Evolutionary conservation across 2,329 filamentous ascomycete species (phyloP).

Genomic region (Colletotrichum sojae): DNA sequence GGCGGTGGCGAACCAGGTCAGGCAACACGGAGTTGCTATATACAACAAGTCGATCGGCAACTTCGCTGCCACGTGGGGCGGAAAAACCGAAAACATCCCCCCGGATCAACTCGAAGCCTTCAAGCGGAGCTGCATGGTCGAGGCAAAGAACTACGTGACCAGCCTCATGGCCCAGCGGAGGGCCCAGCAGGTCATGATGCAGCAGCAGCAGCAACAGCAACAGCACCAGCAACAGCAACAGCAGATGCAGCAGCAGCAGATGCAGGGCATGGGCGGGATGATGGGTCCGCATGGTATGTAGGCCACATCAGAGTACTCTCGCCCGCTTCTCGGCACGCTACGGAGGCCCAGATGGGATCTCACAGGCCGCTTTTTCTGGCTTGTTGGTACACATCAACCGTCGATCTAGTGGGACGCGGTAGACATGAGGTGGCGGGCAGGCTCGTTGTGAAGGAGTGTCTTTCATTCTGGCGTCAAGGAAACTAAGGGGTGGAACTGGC

Average conservation of each 20-base stretch:
- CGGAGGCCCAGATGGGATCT: too few relatives aligned
- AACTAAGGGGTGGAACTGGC: conserved; percentile 15
- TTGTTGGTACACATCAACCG: too few relatives aligned
- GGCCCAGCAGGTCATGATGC: conserved; percentile 54
- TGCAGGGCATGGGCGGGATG: conserved; percentile 70
- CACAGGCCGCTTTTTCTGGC: too few relatives aligned
- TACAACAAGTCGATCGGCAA: conserved; percentile 56
- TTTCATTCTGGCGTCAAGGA: conserved; percentile 34
- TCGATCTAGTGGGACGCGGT: background rate
- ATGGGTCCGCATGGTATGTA: conserved; percentile 67
- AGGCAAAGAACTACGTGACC: conserved; percentile 55
- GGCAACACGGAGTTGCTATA: conserved; percentile 53
- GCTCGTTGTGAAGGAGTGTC: conserved; percentile 19
- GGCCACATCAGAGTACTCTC: conserved; percentile 10
- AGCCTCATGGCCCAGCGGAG: conserved; percentile 50
- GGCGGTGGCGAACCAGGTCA: conserved; percentile 48
- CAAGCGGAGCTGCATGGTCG: conserved; percentile 57
- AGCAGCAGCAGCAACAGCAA: conserved; percentile 53
- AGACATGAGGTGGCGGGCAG: background rate
- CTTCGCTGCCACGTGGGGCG: conserved; percentile 56
- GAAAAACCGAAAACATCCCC: conserved; percentile 60
- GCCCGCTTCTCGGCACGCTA: background rate
- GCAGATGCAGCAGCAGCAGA: conserved; percentile 44
- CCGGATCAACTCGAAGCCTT: conserved; percentile 60
- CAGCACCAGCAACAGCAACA: conserved; percentile 50